Conservation (phyloP, 129 eudicot species). For the Flaveria robusta region DNA sequence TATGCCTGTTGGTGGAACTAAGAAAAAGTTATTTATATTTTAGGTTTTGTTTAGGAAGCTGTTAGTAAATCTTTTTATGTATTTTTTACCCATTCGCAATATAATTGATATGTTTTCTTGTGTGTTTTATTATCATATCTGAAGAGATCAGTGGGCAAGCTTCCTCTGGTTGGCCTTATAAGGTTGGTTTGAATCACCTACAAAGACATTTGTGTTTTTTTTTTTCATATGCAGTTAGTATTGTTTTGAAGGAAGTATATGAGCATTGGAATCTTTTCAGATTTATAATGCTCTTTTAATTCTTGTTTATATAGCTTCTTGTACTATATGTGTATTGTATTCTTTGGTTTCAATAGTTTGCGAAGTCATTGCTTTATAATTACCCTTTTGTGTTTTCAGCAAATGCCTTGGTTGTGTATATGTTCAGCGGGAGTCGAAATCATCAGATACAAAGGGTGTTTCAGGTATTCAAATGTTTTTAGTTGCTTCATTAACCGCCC, state of each 20-base stretch:
- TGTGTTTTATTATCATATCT: conserved; percentile 29
- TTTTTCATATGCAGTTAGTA: neutral
- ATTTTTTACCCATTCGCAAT: neutral
- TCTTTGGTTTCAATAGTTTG: conserved; percentile 3
- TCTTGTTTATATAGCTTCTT: conserved; percentile 10
- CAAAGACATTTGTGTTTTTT: neutral
- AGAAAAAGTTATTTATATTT: neutral
- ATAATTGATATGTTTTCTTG: conserved; percentile 35
- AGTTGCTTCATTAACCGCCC: neutral
- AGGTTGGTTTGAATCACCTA: conserved; percentile 60
- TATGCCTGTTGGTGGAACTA: conserved; percentile 31
- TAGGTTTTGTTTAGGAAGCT: neutral
- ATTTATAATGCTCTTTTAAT: neutral
- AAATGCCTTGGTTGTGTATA: conserved; percentile 97
- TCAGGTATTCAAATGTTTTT: conserved; percentile 58
- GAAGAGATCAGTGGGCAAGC: conserved; percentile 99
- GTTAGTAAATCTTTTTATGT: neutral
- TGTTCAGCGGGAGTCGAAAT: conserved; percentile 93
- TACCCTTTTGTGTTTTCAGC: conserved; percentile 48
- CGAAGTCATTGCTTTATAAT: neutral
- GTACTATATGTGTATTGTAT: conserved; percentile 2
- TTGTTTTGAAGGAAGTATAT: neutral
- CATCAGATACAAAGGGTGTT: conserved; percentile 86
- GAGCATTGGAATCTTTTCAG: neutral
- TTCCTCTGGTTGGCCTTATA: conserved; percentile 96